A percentile compares a stretch with the other conserved stretches of the same genome.
Conservation (phyloP, 495 filamentous ascomycete genomes). For the Tuber umbilicatum region DNA sequence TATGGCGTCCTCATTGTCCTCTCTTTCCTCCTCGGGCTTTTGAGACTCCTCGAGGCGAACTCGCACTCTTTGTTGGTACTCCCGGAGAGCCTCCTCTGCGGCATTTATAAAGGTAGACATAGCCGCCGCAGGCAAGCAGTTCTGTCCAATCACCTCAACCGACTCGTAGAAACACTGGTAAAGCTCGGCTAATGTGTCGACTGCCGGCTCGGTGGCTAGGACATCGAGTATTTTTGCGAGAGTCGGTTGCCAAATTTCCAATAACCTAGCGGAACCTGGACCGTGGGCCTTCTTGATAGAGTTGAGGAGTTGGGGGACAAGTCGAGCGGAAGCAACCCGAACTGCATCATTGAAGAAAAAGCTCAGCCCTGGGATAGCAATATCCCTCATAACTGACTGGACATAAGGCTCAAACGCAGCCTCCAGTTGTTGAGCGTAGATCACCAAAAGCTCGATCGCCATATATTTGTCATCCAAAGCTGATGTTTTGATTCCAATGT, state of each 20-base stretch:
- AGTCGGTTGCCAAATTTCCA: constrained; percentile 73
- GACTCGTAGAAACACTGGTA: constrained; percentile 99
- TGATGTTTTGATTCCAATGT: constrained; percentile 97
- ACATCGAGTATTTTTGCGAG: constrained; percentile 89
- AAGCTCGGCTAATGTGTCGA: constrained; percentile 97
- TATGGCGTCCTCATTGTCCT: constrained; percentile 70
- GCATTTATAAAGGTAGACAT: constrained; percentile 82
- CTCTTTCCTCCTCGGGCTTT: constrained; percentile 72
- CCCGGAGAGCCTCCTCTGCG: constrained; percentile 73
- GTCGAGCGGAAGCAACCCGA: constrained; percentile 87
- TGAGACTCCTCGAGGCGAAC: constrained; percentile 70
- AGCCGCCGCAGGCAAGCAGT: constrained; percentile 66
- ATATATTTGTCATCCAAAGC: constrained; percentile 97
- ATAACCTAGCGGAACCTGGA: constrained; percentile 62
- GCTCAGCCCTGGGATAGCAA: constrained; percentile 83
- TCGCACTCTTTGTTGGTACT: constrained; percentile 80
- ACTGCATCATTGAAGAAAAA: constrained; percentile 99
- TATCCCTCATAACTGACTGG: constrained; percentile 88
- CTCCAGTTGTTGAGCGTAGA: constrained; percentile 92
- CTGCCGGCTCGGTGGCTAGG: constrained; percentile 77
- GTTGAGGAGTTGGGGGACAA: constrained; percentile 88
- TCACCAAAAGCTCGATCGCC: constrained; percentile 93
- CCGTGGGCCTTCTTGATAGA: constrained; percentile 89
- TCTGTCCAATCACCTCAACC: constrained; percentile 83
- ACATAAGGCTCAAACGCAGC: constrained; percentile 88